Conservation (phyloP, 73 alveolate species). For the Loxodes magnus region DNA sequence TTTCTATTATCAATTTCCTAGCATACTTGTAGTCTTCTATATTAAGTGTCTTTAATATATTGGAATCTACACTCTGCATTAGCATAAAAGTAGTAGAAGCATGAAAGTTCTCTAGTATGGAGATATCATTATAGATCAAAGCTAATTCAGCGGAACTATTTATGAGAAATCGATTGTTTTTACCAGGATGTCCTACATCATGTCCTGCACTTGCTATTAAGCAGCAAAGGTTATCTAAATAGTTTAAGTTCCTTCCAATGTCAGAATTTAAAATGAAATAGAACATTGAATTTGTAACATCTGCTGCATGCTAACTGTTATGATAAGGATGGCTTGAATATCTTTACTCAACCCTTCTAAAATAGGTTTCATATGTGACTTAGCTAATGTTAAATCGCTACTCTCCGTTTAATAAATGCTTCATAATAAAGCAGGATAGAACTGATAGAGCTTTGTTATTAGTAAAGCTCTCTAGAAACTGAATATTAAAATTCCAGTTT, state of each 20-base stretch:
- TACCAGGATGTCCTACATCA: conserved; percentile 73
- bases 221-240: conserved; percentile 50
- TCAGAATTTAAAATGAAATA: conserved; percentile 40
- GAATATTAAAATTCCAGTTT: conserved; percentile 8
- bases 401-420: conserved; percentile 14
- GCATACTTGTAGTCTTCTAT: conserved; percentile 34
- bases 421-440: background rate
- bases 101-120: conserved; percentile 68
- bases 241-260: conserved; percentile 50
- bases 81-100: conserved; percentile 43
- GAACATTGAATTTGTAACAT: conserved; percentile 55
- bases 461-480: background rate
- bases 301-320: conserved; percentile 69
- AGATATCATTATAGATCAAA: conserved; percentile 56
- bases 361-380: conserved; percentile 1
- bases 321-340: conserved; percentile 50
- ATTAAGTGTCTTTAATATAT: conserved; percentile 37
- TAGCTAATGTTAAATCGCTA: conserved; percentile 17
- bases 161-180: conserved; percentile 64
- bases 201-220: conserved; percentile 65
- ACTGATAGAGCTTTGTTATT: background rate
- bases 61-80: conserved; percentile 17
- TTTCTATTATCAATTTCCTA: conserved; percentile 56
- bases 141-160: conserved; percentile 69
- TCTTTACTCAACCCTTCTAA: conserved; percentile 12